Base-by-base conservation (phyloP, 148 eudicot genomes). In the Camellia granthamiana region DNA sequence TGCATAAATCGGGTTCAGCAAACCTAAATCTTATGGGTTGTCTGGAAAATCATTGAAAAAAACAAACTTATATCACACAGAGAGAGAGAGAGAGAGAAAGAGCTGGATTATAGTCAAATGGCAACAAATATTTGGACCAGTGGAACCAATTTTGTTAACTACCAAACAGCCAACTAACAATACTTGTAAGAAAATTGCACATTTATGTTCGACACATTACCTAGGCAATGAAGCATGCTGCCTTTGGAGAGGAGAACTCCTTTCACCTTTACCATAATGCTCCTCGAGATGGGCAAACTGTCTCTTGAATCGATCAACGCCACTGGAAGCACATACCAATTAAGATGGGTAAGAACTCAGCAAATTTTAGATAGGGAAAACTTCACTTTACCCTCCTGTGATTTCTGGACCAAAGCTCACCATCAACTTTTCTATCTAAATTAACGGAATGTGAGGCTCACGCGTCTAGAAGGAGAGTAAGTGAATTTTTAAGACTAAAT, bases 241-340 rank as follows among this genome's bases (percentile, higher is more conserved):
- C 83, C 95, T 91, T 79, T 75, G 86, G 49, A 90, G 85, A 47
- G 95, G 91, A 78, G 85, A 73, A 82, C 77, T 75, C 80, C 77
- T 87, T 79, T 84, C 95, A 78, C 95, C 91, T 81, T 90, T 87
- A 60, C 91, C 91, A 79, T 82, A 76, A 78, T 89, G 81, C 74
- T 90, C 91, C 82, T 92, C 95, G 69, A 92, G 93, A 82, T 92
- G 93, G 59, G 92, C 92, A 84, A 92, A 92, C 71, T 92, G 95
- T 61, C 90, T 49, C 86, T 88, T 92, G 83, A 92, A 90, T 69
- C 89, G 87, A 86, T 92, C 95, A 43, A 92, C 91, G 12, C 93
- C 95, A 81, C 95, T 92, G 47, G 81, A 77, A 71, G 18, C 7
- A 71, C 19, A 21, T 19, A 21, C 59, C 55, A 44, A 72, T 5